Base-by-base conservation (phyloP, 2,329 filamentous ascomycete species). In the Ploettnerulaceae sp. region DNA sequence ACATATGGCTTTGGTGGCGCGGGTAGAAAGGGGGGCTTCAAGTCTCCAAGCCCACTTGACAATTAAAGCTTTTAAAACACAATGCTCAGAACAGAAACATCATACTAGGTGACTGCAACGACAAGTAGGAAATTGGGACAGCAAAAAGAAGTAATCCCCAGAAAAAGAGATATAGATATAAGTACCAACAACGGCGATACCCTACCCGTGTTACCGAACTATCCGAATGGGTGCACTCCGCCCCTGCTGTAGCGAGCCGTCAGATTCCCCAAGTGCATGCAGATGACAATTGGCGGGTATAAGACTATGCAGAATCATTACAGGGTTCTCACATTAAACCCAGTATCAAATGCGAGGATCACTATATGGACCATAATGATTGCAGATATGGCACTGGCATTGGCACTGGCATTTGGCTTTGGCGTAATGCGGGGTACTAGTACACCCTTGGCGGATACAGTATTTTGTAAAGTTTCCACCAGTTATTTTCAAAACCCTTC, bases 231-330 rank as follows among this genome's bases (percentile, higher is more conserved):
- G 12, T 15, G 35, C 29, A 31, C 32, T 26, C 28, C 33, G 33
- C 22, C 26, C 20, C 8, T 29, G n/a, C 24, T 15, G n/a, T 15
- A 24, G 24, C 21, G 40, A 37, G 35, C 43, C 31, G 21, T 41
- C 20, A 17, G 36, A 32, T 33, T 45, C 45, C 45, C 45, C n/a
- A n/a, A n/a, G n/a, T n/a, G n/a, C n/a, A n/a, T n/a, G 37, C 31
- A 34, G 45, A 52, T 52, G n/a, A n/a, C 49, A 48, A 42, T 42
- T 39, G 47, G 14, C 38, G 41, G 15, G 20, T 7, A 17, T 17
- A 39, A n/a, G 36, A 20, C 8, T 11, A 29, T 7, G 24, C 15
- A 28, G 21, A n/a, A 24, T 6, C 4, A 21, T 28, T 29, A n/a
- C 25, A 40, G 31, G 37, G 24, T 40, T 21, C 15, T 31, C 14